Evolutionary conservation across 2,329 filamentous ascomycete genomes (phyloP), one percentile per base, ranked within the genome.

Genomic region (Xylariaceae sp.): DNA sequence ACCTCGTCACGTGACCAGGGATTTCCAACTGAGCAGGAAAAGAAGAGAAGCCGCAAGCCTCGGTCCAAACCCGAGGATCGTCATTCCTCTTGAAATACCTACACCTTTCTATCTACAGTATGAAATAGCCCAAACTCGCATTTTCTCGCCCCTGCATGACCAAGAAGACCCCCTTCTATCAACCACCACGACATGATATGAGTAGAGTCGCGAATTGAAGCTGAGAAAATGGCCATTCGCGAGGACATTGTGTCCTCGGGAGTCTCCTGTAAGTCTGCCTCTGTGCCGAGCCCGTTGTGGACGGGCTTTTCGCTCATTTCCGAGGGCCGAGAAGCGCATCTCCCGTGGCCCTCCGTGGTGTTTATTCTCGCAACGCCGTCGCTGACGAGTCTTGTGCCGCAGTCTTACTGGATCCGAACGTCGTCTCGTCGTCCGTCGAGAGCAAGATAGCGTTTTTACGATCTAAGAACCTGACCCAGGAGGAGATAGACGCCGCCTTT

Each of bases 381-480:
- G 37, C 57, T 59, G 49, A 51, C 18, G 23, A 55, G 58, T 30
- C 23, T 51, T 61, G 52, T 61, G 13, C 34, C 55, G 45, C 71
- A 93, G 91, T 99, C 76, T 86, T 99, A 62, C 91, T 95, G 77
- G 94, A 99, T 73, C 92, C 94, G 9, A 95, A 88, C 55, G 93
- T 99, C 67, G 86, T 91, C 44, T 85, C 86, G 8, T 93, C 94
- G 4, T 88, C 94, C n/a, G 78, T 96, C 63, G 94, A 97, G 71
- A 97, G 94, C 75, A 87, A 91, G 65, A 84, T 97, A 61, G 89
- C 92, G 7, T 99, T 99, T 68, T 82, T 99, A 17, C 90, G 92
- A 74, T 95, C 92, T 6, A 99, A 99, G 77, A 97, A 99, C 74
- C 82, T 99, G 57, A 97, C 93, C 0, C 89, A 94, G 73, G 93